These are phyloP conservation scores for Eimeria tenella DNA, from an alignment of 169 alveolate species.

Conservation along the genomic window DNA sequence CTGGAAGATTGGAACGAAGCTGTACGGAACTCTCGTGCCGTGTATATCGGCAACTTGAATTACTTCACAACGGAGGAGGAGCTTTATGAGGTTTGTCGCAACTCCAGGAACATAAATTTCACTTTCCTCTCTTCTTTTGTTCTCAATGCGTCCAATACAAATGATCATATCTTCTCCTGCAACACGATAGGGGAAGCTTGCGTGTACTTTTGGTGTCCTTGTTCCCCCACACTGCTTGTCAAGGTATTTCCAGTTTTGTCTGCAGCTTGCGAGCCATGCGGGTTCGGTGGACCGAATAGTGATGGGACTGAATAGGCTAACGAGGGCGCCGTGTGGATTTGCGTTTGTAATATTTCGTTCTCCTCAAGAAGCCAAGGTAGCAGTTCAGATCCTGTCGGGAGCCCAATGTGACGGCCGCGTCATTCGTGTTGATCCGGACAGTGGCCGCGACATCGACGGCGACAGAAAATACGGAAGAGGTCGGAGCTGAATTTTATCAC, in stretches of 20 bases:
- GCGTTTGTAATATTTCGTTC: conserved; percentile 92
- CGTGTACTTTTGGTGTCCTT: neutral
- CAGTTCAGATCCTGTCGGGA: conserved; percentile 80
- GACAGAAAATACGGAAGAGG: conserved; percentile 85
- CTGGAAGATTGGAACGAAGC: conserved; percentile 88
- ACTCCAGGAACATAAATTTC: neutral
- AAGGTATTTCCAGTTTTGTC: neutral
- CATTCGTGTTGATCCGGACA: conserved; percentile 85
- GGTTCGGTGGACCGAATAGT: conserved; percentile 92
- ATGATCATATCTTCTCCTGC: too few relatives aligned
- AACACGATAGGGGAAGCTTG: too few relatives aligned
- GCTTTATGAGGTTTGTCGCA: conserved; percentile 85
- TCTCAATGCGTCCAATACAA: too few relatives aligned
- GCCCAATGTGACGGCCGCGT: conserved; percentile 84
- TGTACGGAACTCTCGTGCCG: conserved; percentile 88
- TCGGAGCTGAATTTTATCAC: neutral
- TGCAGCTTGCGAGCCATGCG: conserved; percentile 87
- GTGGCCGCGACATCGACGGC: conserved; percentile 83
- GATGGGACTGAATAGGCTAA: conserved; percentile 93
- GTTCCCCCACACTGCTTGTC: too few relatives aligned
- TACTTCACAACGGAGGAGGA: conserved; percentile 92
- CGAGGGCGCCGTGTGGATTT: conserved; percentile 94
- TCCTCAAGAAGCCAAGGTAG: conserved; percentile 89
- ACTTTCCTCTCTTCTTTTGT: neutral
- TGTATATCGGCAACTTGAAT: conserved; percentile 95